phyloP scores from a whole-genome alignment of 495 filamentous ascomycete genomes.

The Xylaria palmicola region DNA sequence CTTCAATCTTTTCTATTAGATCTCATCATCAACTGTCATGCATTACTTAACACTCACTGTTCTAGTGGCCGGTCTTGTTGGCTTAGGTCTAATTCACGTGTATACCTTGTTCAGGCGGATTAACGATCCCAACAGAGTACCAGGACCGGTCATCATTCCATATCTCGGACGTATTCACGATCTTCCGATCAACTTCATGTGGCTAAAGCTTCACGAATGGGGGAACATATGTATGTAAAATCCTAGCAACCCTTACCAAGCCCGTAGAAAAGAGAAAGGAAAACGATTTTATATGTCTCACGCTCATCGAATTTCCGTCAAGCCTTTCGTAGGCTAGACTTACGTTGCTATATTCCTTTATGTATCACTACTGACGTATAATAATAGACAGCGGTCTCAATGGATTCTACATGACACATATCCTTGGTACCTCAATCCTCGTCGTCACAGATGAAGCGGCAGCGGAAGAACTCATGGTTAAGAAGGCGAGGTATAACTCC shows the following conservation, averaged over 20 bases:
- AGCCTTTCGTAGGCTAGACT: not conserved
- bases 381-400: slow-evolving; percentile 33
- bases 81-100: slow-evolving; percentile 27
- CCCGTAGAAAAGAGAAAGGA: too few species aligned
- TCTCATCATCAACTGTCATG: not conserved
- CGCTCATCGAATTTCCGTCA: not conserved
- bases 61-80: slow-evolving; percentile 23
- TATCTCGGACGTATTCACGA: slow-evolving; percentile 49
- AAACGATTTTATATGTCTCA: not conserved
- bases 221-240: slow-evolving; percentile 33
- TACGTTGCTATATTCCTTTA: not conserved
- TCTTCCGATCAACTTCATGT: slow-evolving; percentile 46
- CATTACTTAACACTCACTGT: slow-evolving; percentile 19
- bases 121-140: slow-evolving; percentile 32
- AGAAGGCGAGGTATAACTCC: slow-evolving; percentile 48
- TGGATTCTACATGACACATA: slow-evolving; percentile 46
- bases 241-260: not conserved
- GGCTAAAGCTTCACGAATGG: slow-evolving; percentile 55
- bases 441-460: slow-evolving; percentile 53
- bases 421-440: slow-evolving; percentile 48
- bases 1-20: not conserved
- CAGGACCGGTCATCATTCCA: slow-evolving; percentile 40
- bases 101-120: slow-evolving; percentile 31
- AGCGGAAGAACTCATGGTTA: slow-evolving; percentile 51
- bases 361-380: not conserved